Evolutionary conservation across 2,329 filamentous ascomycete species (phyloP).

Genomic region (Calycina herbarum): DNA sequence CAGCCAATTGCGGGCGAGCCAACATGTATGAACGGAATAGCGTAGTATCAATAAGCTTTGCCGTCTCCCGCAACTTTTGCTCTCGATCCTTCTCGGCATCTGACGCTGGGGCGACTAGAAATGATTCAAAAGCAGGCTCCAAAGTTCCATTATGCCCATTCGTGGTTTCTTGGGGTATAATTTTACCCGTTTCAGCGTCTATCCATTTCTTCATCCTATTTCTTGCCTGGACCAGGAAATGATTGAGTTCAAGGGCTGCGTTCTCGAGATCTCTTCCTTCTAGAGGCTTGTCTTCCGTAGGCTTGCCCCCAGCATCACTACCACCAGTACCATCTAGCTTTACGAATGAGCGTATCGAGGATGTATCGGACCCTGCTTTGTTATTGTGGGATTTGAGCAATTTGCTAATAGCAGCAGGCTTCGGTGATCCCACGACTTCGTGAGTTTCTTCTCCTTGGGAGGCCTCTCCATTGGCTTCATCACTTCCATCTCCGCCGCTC

Average conservation of each 20-base stretch:
- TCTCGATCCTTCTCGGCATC: conserved; percentile 59
- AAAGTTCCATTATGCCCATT: conserved; percentile 41
- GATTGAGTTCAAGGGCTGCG: conserved; percentile 80
- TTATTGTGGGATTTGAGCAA: conserved; percentile 37
- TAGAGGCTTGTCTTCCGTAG: conserved; percentile 54
- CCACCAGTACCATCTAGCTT: conserved; percentile 48
- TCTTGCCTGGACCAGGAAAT: conserved; percentile 85
- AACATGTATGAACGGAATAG: conserved; percentile 96
- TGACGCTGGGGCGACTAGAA: conserved; percentile 47
- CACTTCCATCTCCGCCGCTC: conserved; percentile 41
- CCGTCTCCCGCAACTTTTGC: conserved; percentile 71
- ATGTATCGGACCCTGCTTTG: conserved; percentile 44
- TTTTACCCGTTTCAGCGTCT: conserved; percentile 60
- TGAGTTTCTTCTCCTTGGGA: conserved; percentile 21
- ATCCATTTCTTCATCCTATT: conserved; percentile 61
- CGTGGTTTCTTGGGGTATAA: conserved; percentile 46
- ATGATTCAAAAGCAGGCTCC: conserved; percentile 55
- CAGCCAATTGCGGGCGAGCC: conserved; percentile 78
- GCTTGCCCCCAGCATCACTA: conserved; percentile 54
- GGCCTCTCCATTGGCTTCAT: conserved; percentile 43
- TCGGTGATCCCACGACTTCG: conserved; percentile 31
- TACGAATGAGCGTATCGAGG: conserved; percentile 60
- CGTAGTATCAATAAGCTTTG: conserved; percentile 86
- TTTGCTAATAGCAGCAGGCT: conserved; percentile 44
- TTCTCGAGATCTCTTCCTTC: conserved; percentile 82